These are phyloP conservation scores for Teratosphaeria epicoccoides DNA, from an alignment of 2,329 filamentous ascomycete genomes.

Conservation along the genomic window DNA sequence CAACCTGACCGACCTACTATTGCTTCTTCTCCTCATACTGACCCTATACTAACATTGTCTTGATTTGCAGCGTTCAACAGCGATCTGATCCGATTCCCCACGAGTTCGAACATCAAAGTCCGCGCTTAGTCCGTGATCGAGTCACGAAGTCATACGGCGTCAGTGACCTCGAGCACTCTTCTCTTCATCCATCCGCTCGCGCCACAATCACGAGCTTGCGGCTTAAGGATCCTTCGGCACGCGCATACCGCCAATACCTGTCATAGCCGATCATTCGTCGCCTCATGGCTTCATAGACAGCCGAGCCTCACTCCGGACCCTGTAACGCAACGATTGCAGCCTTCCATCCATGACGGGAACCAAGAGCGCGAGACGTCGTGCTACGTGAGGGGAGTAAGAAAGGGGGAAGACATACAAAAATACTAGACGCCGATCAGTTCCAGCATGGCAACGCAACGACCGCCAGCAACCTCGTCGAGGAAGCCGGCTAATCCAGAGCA, in stretches of 20 bases:
- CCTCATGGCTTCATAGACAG: not conserved
- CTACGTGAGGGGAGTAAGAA: constrained; percentile 4
- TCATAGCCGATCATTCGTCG: not conserved
- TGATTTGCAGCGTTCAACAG: not conserved
- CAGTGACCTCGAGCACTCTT: not conserved
- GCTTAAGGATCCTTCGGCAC: not conserved
- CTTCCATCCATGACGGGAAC: constrained; percentile 4
- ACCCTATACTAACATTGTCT: not conserved
- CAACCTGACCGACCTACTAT: not conserved
- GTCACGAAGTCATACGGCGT: not conserved
- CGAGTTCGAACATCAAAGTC: not conserved
- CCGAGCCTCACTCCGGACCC: not conserved
- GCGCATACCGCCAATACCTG: not conserved
- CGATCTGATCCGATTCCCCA: not conserved
- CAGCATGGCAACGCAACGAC: constrained; percentile 21
- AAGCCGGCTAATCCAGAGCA: constrained; percentile 22
- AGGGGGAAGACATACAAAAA: not conserved
- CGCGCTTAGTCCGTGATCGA: not conserved
- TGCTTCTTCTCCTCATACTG: not conserved
- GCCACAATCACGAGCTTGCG: not conserved
- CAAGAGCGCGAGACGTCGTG: not conserved
- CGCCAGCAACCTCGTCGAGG: constrained; percentile 18
- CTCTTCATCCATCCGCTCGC: not conserved
- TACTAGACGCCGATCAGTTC: constrained; percentile 1
- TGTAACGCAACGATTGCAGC: not conserved